A percentile compares a stretch with the other conserved stretches of the same genome.
Evolutionary conservation across 306 rosid genomes (phyloP).

Genomic region (Rosa lucieae): DNA sequence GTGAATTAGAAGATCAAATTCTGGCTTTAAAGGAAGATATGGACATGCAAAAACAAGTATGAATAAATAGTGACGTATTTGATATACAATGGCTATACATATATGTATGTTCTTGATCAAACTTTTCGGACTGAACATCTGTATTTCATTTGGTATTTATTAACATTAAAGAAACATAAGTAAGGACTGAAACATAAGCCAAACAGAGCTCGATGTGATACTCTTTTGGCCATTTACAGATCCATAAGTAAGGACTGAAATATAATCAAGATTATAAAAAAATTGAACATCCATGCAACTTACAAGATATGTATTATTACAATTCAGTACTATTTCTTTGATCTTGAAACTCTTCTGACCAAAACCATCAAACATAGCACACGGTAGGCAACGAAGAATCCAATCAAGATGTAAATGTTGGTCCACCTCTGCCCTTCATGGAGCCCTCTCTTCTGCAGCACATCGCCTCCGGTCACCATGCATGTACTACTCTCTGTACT

Average conservation of each 20-base stretch:
- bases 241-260: background rate
- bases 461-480: constrained; percentile 77
- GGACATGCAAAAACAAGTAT: no score
- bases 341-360: constrained; percentile 78
- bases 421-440: constrained; percentile 64
- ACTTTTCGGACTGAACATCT: background rate
- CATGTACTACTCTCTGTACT: constrained; percentile 38
- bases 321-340: constrained; percentile 32
- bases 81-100: background rate
- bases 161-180: background rate
- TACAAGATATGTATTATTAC: background rate
- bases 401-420: constrained; percentile 70
- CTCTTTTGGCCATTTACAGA: background rate
- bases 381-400: constrained; percentile 72
- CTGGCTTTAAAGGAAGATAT: background rate
- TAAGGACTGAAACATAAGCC: background rate
- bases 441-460: constrained; percentile 65
- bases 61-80: background rate
- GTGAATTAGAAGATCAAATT: background rate
- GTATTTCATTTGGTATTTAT: background rate
- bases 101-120: no score
- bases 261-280: background rate
- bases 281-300: background rate
- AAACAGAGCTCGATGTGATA: background rate
- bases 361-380: constrained; percentile 79